These are phyloP conservation scores for Thalia dealbata DNA, from an alignment of 176 grass and related monocot species.

Conservation along the genomic window DNA sequence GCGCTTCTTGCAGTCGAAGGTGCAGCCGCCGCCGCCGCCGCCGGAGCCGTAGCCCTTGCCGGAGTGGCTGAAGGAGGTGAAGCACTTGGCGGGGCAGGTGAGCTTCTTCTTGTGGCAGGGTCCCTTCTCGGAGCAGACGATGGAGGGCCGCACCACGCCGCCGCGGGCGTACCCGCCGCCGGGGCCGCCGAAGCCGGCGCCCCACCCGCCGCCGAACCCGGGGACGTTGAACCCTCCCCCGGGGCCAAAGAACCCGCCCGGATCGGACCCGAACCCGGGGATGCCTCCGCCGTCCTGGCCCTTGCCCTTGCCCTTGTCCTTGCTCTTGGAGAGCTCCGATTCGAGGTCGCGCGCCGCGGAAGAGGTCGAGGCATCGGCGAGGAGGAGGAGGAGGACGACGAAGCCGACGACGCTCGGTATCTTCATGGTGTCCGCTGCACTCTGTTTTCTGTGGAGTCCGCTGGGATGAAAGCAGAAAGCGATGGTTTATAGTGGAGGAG, in stretches of 20 bases:
- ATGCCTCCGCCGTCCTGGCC: slow-evolving; percentile 6
- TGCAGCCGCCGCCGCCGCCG: slow-evolving; percentile 74
- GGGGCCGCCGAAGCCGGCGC: slow-evolving; percentile 36
- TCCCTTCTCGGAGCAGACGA: slow-evolving; percentile 64
- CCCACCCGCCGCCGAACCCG: slow-evolving; percentile 68
- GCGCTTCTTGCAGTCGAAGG: slow-evolving; percentile 86
- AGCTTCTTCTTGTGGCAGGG: slow-evolving; percentile 58
- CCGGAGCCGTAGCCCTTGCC: slow-evolving; percentile 67
- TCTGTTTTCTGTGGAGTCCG: not conserved
- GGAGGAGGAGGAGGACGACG: not conserved
- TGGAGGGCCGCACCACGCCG: slow-evolving; percentile 40
- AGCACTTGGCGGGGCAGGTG: slow-evolving; percentile 75
- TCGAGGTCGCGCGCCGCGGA: not conserved
- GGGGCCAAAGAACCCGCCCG: slow-evolving; percentile 24
- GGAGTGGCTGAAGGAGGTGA: slow-evolving; percentile 60
- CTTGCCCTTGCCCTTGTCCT: not conserved
- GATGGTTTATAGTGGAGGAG: not conserved
- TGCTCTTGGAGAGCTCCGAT: not conserved
- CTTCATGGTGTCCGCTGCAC: not conserved
- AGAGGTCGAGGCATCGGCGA: not conserved
- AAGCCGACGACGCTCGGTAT: not conserved
- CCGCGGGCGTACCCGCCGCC: slow-evolving; percentile 23
- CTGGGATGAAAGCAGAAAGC: not conserved
- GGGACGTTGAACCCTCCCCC: slow-evolving; percentile 30
- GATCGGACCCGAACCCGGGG: slow-evolving; percentile 34